Conservation (phyloP, 345 rosid species). For the Brassica nigra region DNA sequence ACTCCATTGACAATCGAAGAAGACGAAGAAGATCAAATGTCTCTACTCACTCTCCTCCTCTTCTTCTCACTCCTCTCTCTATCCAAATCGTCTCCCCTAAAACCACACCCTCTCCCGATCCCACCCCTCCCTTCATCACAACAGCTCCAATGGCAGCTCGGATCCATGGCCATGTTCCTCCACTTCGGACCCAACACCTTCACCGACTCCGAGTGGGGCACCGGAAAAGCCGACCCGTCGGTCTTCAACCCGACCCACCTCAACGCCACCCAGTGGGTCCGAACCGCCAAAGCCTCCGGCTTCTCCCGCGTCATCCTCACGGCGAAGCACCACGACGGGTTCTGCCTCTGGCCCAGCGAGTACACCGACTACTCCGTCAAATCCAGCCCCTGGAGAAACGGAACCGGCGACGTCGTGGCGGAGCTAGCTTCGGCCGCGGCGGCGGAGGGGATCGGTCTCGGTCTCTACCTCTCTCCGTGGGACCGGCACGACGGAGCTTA, state of each 20-base stretch:
- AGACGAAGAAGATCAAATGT: slow-evolving; percentile 13
- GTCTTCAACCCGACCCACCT: slow-evolving; percentile 66
- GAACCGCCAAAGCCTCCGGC: slow-evolving; percentile 66
- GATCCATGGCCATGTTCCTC: slow-evolving; percentile 72
- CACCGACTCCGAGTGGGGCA: slow-evolving; percentile 87
- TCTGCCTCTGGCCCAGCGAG: slow-evolving; percentile 83
- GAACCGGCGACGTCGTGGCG: slow-evolving; percentile 70
- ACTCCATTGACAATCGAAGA: slow-evolving; percentile 7
- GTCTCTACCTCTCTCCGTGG: slow-evolving; percentile 92
- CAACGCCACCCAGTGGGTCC: slow-evolving; percentile 83
- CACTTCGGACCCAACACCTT: slow-evolving; percentile 93
- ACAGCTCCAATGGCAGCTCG: slow-evolving; percentile 88
- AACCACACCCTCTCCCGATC: slow-evolving; percentile 80
- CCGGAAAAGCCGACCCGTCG: slow-evolving; percentile 68
- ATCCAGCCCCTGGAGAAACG: slow-evolving; percentile 66
- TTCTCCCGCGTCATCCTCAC: slow-evolving; percentile 77
- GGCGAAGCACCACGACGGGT: slow-evolving; percentile 96
- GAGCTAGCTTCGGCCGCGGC: slow-evolving; percentile 66
- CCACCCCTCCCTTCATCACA: slow-evolving; percentile 69
- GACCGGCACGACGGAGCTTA: slow-evolving; percentile 74
- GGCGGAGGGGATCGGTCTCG: slow-evolving; percentile 59
- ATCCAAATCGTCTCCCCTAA: slow-evolving; percentile 34
- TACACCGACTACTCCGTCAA: slow-evolving; percentile 77
- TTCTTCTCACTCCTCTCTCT: slow-evolving; percentile 14
- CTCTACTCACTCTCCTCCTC: slow-evolving; percentile 19